phyloP scores from a whole-genome alignment of 2,329 filamentous ascomycete genomes.

The Thielaviopsis punctulata region DNA sequence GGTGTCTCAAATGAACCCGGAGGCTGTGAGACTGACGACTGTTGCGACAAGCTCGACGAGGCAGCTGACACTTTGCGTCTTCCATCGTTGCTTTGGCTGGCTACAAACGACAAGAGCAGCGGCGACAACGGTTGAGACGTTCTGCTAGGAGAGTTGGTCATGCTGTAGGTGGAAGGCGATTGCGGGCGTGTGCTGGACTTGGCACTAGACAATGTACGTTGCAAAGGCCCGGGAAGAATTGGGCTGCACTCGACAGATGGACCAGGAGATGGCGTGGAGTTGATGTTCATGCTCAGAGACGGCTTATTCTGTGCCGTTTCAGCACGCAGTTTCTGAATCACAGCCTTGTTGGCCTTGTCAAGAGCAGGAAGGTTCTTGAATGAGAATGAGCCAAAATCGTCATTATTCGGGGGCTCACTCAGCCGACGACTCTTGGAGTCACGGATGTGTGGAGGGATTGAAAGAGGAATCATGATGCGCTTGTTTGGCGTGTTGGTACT shows the following conservation, averaged over 20 bases:
- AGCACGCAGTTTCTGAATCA: conserved; percentile 86
- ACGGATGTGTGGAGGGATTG: conserved; percentile 90
- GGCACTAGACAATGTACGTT: conserved; percentile 66
- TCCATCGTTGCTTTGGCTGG: conserved; percentile 58
- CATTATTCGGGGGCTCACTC: conserved; percentile 72
- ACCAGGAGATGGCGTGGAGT: conserved; percentile 32
- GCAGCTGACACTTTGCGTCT: conserved; percentile 85
- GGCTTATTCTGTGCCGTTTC: conserved; percentile 62
- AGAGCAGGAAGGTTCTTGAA: conserved; percentile 96
- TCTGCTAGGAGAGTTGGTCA: conserved; percentile 43
- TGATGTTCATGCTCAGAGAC: conserved; percentile 26
- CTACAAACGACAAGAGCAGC: conserved; percentile 89
- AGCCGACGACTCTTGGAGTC: conserved; percentile 75
- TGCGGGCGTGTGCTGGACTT: conserved; percentile 64
- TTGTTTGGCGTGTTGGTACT: conserved; percentile 43
- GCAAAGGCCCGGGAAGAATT: conserved; percentile 59
- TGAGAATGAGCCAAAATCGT: conserved; percentile 91
- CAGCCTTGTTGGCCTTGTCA: conserved; percentile 96
- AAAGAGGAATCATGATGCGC: conserved; percentile 80
- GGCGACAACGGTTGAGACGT: conserved; percentile 57
- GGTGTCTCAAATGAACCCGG: conserved; percentile 1
- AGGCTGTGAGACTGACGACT: conserved; percentile 31
- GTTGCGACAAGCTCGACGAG: conserved; percentile 67
- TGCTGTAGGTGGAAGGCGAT: conserved; percentile 67
- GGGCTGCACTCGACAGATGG: conserved; percentile 73